Conservation (phyloP, 1,284 basidiomycete genomes). For the Boletus semigastroideus region DNA sequence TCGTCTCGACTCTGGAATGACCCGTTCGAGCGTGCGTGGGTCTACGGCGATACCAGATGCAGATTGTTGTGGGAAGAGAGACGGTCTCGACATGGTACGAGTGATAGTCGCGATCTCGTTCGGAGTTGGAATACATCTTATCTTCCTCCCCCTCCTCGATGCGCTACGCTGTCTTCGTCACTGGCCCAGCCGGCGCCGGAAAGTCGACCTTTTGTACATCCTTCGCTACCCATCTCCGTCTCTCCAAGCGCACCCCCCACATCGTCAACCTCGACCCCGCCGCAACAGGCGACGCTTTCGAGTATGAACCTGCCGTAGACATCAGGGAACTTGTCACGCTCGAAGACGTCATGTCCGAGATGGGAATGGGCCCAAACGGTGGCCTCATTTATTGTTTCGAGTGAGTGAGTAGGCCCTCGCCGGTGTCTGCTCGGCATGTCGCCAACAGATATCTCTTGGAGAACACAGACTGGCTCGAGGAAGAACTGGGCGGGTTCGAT, state of each 20-base stretch:
- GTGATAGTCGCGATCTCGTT: neutral
- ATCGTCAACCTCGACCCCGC: constrained; percentile 98
- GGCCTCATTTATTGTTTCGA: constrained; percentile 99
- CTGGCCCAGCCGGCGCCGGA: constrained; percentile 94
- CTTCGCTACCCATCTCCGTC: constrained; percentile 88
- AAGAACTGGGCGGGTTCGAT: constrained; percentile 91
- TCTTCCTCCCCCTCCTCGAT: constrained; percentile 43
- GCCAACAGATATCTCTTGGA: constrained; percentile 85
- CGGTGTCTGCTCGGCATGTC: neutral
- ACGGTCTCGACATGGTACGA: constrained; percentile 68
- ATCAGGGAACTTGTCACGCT: constrained; percentile 93
- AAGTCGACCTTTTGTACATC: constrained; percentile 95
- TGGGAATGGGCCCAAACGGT: constrained; percentile 96
- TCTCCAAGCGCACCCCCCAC: constrained; percentile 83
- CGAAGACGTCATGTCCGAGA: constrained; percentile 95
- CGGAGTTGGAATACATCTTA: constrained; percentile 33
- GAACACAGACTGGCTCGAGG: constrained; percentile 99
- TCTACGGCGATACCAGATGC: constrained; percentile 82
- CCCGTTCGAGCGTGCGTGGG: constrained; percentile 79
- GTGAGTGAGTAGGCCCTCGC: constrained; percentile 66
- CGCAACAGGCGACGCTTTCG: constrained; percentile 82
- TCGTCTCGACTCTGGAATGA: constrained; percentile 82
- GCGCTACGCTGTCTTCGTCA: constrained; percentile 88
- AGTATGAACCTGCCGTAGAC: constrained; percentile 92
- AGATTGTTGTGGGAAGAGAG: constrained; percentile 68